Percentiles rank a stretch among this genome's conserved stretches.
Conservation (phyloP, 108 stramenopile species). For the Fistulifera pelliculosa region DNA sequence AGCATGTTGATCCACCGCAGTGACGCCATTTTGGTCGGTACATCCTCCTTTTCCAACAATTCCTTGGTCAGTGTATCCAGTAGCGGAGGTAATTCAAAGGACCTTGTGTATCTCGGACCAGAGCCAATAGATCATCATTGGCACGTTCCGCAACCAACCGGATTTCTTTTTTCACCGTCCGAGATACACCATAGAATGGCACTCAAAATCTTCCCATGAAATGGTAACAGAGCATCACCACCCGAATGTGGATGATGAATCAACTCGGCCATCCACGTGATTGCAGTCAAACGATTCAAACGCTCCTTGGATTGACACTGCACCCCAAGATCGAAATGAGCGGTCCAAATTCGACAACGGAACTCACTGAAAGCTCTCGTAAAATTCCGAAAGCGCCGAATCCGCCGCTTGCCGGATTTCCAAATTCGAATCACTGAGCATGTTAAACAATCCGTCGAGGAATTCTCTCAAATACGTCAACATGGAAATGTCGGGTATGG, state of each 20-base stretch:
- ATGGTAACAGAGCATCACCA: conserved; percentile 81
- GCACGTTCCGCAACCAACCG: conserved; percentile 84
- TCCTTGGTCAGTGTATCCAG: conserved; percentile 83
- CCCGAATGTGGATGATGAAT: conserved; percentile 88
- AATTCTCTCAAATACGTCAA: conserved; percentile 94
- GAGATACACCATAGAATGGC: conserved; percentile 91
- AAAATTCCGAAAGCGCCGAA: conserved; percentile 79
- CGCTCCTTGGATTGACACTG: conserved; percentile 92
- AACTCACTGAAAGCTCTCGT: conserved; percentile 81
- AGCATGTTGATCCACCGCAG: conserved; percentile 97
- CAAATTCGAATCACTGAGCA: conserved; percentile 93
- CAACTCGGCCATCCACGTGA: conserved; percentile 92
- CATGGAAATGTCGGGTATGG: conserved; percentile 93
- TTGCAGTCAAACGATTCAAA: conserved; percentile 89
- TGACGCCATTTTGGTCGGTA: conserved; percentile 89
- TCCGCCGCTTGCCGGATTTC: conserved; percentile 92
- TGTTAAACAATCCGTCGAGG: conserved; percentile 94
- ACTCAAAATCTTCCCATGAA: conserved; percentile 85
- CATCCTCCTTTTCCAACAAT: conserved; percentile 78
- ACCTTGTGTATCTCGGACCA: conserved; percentile 66
- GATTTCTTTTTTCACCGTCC: conserved; percentile 86
- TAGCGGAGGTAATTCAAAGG: conserved; percentile 79
- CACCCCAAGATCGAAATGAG: conserved; percentile 89
- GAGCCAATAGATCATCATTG: conserved; percentile 71
- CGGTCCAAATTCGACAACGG: conserved; percentile 90